Base-by-base conservation (phyloP, 2,329 filamentous ascomycete species). In the Colletotrichum plurivorum region DNA sequence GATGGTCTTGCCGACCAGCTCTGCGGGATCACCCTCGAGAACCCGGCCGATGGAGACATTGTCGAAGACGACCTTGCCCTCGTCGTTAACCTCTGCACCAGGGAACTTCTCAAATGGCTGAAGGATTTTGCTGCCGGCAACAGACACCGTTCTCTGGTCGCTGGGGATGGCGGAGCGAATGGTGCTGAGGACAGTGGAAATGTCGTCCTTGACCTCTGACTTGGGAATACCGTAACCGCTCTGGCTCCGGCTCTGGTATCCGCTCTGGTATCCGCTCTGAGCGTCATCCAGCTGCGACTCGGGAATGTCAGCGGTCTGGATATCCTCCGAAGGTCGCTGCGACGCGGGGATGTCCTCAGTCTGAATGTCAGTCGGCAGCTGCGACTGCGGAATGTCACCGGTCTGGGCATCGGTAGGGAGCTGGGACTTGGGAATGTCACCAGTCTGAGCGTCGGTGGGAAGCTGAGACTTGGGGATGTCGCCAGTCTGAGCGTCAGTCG, bases 31-130 rank as follows among this genome's bases (percentile, higher is more conserved):
- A n/a, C 78, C 80, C n/a, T 80, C 81, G 15, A 77, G 73, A 4
- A 81, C 75, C n/a, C 81, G 76, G 39, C 78, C 80, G 41, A 79
- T 78, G 63, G 80, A 78, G 41, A 76, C 77, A 22, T 79, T 76
- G 0, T 80, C 78, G 55, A 74, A 80, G 31, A 81, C 79, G 55
- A 81, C 78, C 69, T 79, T 79, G 56, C 78, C 78, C 27, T 76
- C 75, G 69, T 82, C 78, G 48, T 79, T 77, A 22, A 80, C 75
- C 18, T 75, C 75, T 4, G 80, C 75, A 48, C 78, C 77, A 36
- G 79, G 76, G 72, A 80, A 78, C 68, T 75, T 81, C 70, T 80
- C 77, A 48, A 81, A 81, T 2, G 79, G 79, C 7, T 75, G 41
- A 9, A 65, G 65, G 12, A 72, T 53, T 48, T 69, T 66, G 51